Evolutionary conservation across 139 green algal species (phyloP).

Genomic region (Coelastrella sp.): DNA sequence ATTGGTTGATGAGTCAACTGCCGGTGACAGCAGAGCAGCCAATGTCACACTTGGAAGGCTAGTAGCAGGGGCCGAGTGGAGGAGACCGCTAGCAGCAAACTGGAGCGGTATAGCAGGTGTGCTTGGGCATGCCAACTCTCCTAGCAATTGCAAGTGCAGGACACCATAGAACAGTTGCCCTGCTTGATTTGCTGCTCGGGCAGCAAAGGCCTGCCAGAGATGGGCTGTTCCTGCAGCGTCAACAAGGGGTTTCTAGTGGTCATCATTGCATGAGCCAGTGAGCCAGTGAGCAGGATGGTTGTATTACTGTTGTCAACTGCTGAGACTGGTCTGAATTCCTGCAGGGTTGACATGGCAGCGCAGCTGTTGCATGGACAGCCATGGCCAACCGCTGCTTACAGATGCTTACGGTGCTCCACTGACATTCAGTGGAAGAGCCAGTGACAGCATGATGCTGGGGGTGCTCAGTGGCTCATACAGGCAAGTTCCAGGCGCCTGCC

Average conservation of each 20-base stretch:
- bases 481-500: too few relatives aligned
- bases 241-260: background rate
- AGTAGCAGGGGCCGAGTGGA: conserved; percentile 76
- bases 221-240: background rate
- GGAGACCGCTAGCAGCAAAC: conserved; percentile 73
- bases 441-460: conserved; percentile 80
- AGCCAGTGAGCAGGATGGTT: background rate
- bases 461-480: conserved; percentile 73
- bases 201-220: background rate
- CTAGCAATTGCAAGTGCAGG: background rate
- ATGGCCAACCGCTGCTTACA: conserved; percentile 63
- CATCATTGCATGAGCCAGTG: background rate
- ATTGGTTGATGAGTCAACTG: background rate
- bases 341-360: conserved; percentile 76
- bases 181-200: background rate
- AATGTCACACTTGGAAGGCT: conserved; percentile 46
- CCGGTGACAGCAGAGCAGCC: conserved; percentile 2
- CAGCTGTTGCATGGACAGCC: conserved; percentile 82
- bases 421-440: conserved; percentile 77
- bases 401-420: conserved; percentile 90
- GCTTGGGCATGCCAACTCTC: background rate
- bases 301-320: background rate
- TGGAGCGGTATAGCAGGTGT: conserved; percentile 73
- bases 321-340: background rate
- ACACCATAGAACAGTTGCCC: background rate